These are phyloP conservation scores for Aspergillus conjunctus DNA, from an alignment of 495 filamentous ascomycete genomes.

Conservation along the genomic window DNA sequence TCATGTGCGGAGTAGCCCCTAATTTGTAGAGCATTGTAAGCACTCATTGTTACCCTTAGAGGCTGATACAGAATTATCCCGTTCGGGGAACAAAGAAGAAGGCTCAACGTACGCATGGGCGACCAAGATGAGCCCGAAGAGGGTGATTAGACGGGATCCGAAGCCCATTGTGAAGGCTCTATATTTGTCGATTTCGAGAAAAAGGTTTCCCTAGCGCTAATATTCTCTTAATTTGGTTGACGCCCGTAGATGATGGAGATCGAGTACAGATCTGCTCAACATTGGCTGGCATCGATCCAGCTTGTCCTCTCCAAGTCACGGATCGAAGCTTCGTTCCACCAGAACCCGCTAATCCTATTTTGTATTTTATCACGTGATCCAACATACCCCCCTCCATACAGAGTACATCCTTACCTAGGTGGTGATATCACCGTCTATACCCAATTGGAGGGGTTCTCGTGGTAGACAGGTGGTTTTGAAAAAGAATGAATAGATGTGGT, in stretches of 20 bases:
- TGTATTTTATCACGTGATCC: too few species aligned
- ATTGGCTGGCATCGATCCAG: too few species aligned
- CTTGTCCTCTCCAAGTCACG: too few species aligned
- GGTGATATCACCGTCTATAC: too few species aligned
- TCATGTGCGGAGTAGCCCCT: constrained; percentile 89
- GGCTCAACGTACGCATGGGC: constrained; percentile 66
- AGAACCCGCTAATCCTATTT: too few species aligned
- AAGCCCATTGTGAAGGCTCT: constrained; percentile 57
- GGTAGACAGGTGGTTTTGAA: too few species aligned
- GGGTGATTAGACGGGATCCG: constrained; percentile 63
- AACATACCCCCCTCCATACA: too few species aligned
- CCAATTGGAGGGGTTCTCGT: too few species aligned
- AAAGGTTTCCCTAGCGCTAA: not conserved
- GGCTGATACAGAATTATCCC: not conserved
- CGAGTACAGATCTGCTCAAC: too few species aligned
- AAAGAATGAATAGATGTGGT: too few species aligned
- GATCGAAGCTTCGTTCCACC: too few species aligned
- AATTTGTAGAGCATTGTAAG: constrained; percentile 13
- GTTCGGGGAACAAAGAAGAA: not conserved
- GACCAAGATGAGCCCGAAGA: constrained; percentile 66
- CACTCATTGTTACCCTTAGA: not conserved
- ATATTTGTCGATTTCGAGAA: not conserved
- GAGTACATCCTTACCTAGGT: too few species aligned
- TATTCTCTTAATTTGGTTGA: not conserved
- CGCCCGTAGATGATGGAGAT: not conserved